Evolutionary conservation across 169 alveolate species (phyloP), one percentile per base, ranked within the genome.

Genomic region (Eimeria tenella): DNA sequence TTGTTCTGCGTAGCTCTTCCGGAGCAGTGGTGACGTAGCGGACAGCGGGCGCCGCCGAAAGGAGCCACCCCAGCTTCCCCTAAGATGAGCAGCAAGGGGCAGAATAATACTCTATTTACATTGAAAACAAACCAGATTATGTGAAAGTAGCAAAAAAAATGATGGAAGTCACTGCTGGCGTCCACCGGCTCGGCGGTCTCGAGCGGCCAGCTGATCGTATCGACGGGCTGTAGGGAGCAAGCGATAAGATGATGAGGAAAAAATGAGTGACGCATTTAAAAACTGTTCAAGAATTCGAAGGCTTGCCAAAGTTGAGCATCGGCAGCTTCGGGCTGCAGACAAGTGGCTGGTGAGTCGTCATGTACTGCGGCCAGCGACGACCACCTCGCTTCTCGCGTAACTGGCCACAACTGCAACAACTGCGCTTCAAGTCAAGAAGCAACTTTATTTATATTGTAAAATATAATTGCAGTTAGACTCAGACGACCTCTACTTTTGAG

Each of bases 191-290:
- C 74, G 21, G 49, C 21, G 74, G 74, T n/a, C 74, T 65, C 74
- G 74, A 65, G 74, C 74, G 21, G 74, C 74, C 74, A 65, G 74
- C 74, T 65, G 74, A n/a, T 25, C 21, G 74, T 65, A 65, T 25
- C 17, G 23, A 65, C 21, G 23, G 21, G 74, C 21, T 17, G 23
- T 2, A 65, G 74, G 74, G 74, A 31, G 10, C 74, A 65, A 17
- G 7, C 21, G 74, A 65, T 25, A 17, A 65, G 23, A 19, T 65
- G 10, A 5, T 9, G 74, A 65, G 23, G 74, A 65, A 65, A 65
- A 65, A n/a, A 65, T 0, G 21, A 65, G 10, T 9, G 17, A 65
- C 10, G 21, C 17, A 42, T n/a, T 25, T 19, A 65, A 65, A 65
- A 19, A 5, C 49, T 17, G 74, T 5, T 17, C 49, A 17, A 11